A percentile compares a stretch with the other conserved stretches of the same genome.
Conservation (phyloP, 2,329 filamentous ascomycete species). For the Ceratocystis diversiconidia region DNA sequence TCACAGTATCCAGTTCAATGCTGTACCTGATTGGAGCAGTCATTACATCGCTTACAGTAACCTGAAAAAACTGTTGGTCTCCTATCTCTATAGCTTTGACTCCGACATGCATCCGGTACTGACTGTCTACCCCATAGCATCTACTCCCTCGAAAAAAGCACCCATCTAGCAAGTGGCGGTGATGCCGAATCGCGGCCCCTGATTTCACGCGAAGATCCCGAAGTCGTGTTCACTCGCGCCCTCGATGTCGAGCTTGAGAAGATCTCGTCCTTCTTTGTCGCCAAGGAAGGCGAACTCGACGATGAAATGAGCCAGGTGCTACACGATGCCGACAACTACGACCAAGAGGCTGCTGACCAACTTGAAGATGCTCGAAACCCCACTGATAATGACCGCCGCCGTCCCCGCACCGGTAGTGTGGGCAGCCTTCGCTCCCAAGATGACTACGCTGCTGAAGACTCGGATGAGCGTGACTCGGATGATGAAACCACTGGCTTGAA, state of each 20-base stretch:
- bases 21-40: constrained; percentile 97
- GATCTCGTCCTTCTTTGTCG: constrained; percentile 75
- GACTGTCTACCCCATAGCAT: constrained; percentile 44
- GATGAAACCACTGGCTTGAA: constrained; percentile 44
- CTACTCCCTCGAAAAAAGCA: constrained; percentile 80
- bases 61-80: constrained; percentile 82
- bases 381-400: constrained; percentile 19
- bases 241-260: constrained; percentile 87
- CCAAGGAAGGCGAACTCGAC: constrained; percentile 79
- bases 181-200: constrained; percentile 80
- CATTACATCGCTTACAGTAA: constrained; percentile 98
- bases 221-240: constrained; percentile 65
- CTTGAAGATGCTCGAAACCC: constrained; percentile 25
- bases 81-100: neutral
- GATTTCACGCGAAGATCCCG: constrained; percentile 58
- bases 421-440: constrained; percentile 32
- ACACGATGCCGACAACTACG: constrained; percentile 54
- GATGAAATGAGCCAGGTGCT: constrained; percentile 68
- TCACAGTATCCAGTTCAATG: constrained; percentile 98
- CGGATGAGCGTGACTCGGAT: constrained; percentile 51
- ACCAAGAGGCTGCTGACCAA: constrained; percentile 41
- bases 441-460: constrained; percentile 43
- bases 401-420: constrained; percentile 25
- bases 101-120: neutral
- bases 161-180: constrained; percentile 37